phyloP scores from a whole-genome alignment of 2,329 filamentous ascomycete genomes.

The Colletotrichum limetticola region DNA sequence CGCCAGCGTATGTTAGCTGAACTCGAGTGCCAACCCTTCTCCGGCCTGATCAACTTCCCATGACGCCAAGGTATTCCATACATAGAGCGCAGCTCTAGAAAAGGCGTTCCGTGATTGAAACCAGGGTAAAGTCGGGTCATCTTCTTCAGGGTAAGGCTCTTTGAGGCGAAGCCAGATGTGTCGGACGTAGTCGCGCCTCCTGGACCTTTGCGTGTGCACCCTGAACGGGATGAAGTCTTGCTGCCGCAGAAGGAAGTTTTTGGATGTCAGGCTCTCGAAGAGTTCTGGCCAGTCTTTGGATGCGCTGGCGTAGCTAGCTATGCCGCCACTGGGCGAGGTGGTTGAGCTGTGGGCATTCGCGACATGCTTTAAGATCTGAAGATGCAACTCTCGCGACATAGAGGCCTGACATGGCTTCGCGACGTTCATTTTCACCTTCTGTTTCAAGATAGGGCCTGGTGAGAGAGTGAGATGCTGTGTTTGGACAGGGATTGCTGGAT shows the following conservation, averaged over 20 bases:
- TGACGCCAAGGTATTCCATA: not conserved
- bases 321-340: not conserved
- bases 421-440: not conserved
- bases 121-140: not conserved
- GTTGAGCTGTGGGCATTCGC: not conserved
- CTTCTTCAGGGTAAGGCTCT: not conserved
- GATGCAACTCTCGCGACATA: not conserved
- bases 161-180: slow-evolving; percentile 10
- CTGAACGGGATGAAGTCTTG: not conserved
- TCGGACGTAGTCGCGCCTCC: not conserved
- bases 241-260: not conserved
- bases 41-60: not conserved
- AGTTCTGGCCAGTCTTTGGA: not conserved
- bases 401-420: not conserved
- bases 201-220: not conserved
- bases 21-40: not conserved
- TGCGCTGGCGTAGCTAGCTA: slow-evolving; percentile 6
- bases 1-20: not conserved
- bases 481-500: not conserved
- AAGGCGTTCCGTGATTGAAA: not conserved
- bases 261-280: not conserved
- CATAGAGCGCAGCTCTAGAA: not conserved
- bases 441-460: not conserved
- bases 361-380: not conserved
- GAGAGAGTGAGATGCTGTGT: too few relatives aligned